Evolutionary conservation across 2,329 filamentous ascomycete species (phyloP), one percentile per base, ranked within the genome.

Genomic region (Passalora sequoiae): DNA sequence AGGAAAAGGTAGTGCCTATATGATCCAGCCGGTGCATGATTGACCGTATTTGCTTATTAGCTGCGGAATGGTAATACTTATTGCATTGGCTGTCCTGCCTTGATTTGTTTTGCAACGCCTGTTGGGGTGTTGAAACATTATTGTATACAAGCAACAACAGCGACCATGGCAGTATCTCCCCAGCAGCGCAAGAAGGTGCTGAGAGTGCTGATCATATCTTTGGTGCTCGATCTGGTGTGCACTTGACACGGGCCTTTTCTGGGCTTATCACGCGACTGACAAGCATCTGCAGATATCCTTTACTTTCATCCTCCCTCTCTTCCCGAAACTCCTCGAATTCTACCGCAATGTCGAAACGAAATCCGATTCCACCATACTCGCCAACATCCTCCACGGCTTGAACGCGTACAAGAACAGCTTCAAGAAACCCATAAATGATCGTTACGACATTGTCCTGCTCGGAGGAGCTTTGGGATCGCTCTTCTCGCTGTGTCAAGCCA

Each of bases 371-470:
- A 89, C 86, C 1, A 69, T 94, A 22, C 81, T 98, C 17, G 83
- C 88, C 50, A 78, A 78, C 49, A 80, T 97, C 44, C 77, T 98
- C 50, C 73, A 76, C 56, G 89, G 85, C 56, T 77, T 98, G 40
- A 96, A 98, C 63, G 76, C 86, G 33, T 98, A 98, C 78, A 98
- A 98, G 69, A 84, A 89, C 54, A 79, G 86, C 44, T 98, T 98
- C 62, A 82, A 87, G 31, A 83, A 83, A 43, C 89, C 91, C 32
- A 97, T 98, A 66, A 91, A 95, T 62, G 89, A 89, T 44, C 83
- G 88, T 70, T 95, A 98, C 73, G 92, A 98, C 64, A 95, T 97
- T 56, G 89, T 98, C 19, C 77, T 98, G 31, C 79, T 98, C 4
- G 92, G 92, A 41, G 92, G 92, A 36, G 92, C 91, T 16, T 74